phyloP scores from a whole-genome alignment of 2,329 filamentous ascomycete genomes.

The Reticulascus tulasneorum region DNA sequence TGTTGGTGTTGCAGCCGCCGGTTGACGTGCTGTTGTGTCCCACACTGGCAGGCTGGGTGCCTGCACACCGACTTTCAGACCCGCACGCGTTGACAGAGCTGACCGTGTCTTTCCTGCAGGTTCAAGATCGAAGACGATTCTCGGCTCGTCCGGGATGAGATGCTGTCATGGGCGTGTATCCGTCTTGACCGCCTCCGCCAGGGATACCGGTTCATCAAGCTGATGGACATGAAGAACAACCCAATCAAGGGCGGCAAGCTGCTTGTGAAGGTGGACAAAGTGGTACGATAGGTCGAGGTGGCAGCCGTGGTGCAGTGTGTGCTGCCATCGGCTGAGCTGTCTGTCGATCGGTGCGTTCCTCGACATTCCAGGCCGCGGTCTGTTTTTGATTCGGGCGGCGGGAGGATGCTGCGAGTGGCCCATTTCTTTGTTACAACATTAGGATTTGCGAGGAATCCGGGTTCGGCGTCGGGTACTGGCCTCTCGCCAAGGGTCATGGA shows the following conservation, averaged over 20 bases:
- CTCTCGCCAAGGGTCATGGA: no score
- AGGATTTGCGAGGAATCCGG: no score
- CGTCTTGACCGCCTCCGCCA: constrained; percentile 53
- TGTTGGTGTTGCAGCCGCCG: not conserved
- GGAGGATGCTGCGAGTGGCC: no score
- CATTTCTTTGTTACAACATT: no score
- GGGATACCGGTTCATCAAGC: constrained; percentile 52
- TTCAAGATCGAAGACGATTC: constrained; percentile 52
- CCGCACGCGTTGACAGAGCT: constrained; percentile 8
- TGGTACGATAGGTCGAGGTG: no score
- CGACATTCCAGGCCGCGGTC: no score
- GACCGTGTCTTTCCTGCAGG: constrained; percentile 28
- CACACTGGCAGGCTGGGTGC: constrained; percentile 11
- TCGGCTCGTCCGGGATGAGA: constrained; percentile 30
- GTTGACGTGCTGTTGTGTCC: constrained; percentile 4
- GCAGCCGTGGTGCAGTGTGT: no score
- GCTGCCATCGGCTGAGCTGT: no score
- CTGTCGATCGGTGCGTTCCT: no score
- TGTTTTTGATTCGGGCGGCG: no score
- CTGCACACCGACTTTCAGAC: not conserved
- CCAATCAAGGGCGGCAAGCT: constrained; percentile 43
- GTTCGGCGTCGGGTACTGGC: no score
- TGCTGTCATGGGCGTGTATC: constrained; percentile 55
- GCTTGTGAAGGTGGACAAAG: constrained; percentile 50
- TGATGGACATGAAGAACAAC: constrained; percentile 42